Evolutionary conservation across 805 yeast species (phyloP).

Genomic region (Candida nonsorbophila): DNA sequence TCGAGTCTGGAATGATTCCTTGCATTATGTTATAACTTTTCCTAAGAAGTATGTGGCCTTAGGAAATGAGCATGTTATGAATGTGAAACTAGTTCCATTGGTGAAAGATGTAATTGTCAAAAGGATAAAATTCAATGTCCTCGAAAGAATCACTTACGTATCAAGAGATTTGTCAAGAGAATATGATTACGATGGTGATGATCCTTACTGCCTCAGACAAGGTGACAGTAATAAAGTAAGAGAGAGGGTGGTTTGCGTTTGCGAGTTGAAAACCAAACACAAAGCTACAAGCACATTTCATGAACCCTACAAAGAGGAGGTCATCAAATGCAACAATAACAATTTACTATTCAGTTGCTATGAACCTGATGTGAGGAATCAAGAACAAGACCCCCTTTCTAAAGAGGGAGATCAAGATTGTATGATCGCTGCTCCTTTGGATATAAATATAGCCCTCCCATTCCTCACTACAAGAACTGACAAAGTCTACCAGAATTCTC

Average conservation of each 20-base stretch:
- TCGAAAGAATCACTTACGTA: constrained; percentile 61
- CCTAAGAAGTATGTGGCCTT: constrained; percentile 66
- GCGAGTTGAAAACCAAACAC: constrained; percentile 57
- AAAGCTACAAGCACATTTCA: constrained; percentile 21
- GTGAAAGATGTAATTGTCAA: constrained; percentile 58
- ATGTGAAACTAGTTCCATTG: constrained; percentile 62
- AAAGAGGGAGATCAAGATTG: constrained; percentile 11
- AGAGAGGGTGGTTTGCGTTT: constrained; percentile 54
- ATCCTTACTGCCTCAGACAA: constrained; percentile 17
- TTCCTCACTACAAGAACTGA: constrained; percentile 35
- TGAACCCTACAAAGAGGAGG: constrained; percentile 55
- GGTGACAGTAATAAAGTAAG: constrained; percentile 12
- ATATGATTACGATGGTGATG: constrained; percentile 35
- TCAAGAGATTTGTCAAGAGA: constrained; percentile 45
- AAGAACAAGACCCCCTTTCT: no score
- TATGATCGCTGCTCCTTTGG: constrained; percentile 39
- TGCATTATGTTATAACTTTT: constrained; percentile 66
- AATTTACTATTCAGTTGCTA: constrained; percentile 57
- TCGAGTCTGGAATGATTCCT: constrained; percentile 66
- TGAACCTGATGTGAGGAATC: constrained; percentile 28
- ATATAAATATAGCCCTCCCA: constrained; percentile 39
- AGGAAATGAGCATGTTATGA: constrained; percentile 55
- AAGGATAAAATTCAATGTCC: constrained; percentile 58
- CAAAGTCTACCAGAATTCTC: constrained; percentile 19
- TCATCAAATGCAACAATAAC: constrained; percentile 52